Evolutionary conservation across 257 asterid species (phyloP), one percentile per base, ranked within the genome.

Genomic region (Voacanga thouarsii): DNA sequence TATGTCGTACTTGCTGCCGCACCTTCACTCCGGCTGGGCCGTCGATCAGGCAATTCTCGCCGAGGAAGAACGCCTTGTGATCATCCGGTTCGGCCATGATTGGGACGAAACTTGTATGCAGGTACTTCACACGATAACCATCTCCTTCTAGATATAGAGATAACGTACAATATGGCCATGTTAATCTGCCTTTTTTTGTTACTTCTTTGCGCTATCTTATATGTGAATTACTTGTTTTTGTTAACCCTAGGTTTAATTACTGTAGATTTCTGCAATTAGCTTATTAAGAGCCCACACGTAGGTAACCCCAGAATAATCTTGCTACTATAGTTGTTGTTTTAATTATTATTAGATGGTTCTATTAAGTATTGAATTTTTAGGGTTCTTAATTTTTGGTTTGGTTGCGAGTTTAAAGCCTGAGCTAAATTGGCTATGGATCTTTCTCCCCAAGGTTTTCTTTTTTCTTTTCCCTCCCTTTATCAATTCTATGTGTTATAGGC

Each of bases 61-160:
- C 72, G 98, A 94, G 85, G 98, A 94, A 81, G 98, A 94, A 43
- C 97, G 98, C 59, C 97, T 94, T 76, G 97, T 94, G 66, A 81
- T 92, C 83, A 94, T 94, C 80, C 96, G 97, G 16, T 94, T 94
- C 84, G 98, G 97, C 51, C 97, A 92, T 82, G 97, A 94, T 71
- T 94, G 97, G 96, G 98, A 92, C 78, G 99, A 94, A 77, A 90
- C 97, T 59, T 94, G 98, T 69, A 94, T 94, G 98, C 98, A 92
- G 97, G 98, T 94, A 74, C 3, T 11, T 6, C 1, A 6, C 65
- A 23, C 2, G 33, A 3, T 10, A 9, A 5, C 41, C 30, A 12
- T 43, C 10, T 26, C 11, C 8, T 21, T 59, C 12, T 33, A 9
- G 64, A 61, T 61, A 2, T 26, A 5, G 8, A 11, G 39, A 3